A percentile compares a stretch with the other conserved stretches of the same genome.
phyloP scores from a whole-genome alignment of 2,329 filamentous ascomycete species.

The Proliferodiscus dingleyae region DNA sequence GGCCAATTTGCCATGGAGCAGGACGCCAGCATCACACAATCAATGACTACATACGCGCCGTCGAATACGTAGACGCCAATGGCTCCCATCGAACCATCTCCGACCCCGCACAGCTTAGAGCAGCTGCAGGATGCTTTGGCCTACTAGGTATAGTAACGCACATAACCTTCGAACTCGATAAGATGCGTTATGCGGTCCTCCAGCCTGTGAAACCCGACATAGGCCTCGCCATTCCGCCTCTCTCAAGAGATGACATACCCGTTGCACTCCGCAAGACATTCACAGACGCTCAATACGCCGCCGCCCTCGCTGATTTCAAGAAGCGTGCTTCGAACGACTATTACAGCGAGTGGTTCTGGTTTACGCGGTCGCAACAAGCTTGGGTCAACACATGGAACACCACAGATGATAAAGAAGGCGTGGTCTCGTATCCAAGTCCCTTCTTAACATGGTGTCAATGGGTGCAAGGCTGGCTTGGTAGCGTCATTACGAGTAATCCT shows the following conservation, averaged over 20 bases:
- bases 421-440: conserved; percentile 34
- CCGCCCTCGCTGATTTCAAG: conserved; percentile 36
- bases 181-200: conserved; percentile 44
- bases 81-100: conserved; percentile 37
- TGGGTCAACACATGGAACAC: conserved; percentile 45
- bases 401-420: conserved; percentile 29
- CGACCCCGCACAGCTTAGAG: conserved; percentile 35
- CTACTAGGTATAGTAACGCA: conserved; percentile 45
- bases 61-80: conserved; percentile 45
- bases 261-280: conserved; percentile 32
- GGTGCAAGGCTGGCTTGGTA: conserved; percentile 35
- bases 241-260: conserved; percentile 36
- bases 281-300: conserved; percentile 31
- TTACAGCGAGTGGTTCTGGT: conserved; percentile 48
- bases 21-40: conserved; percentile 40
- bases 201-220: conserved; percentile 39
- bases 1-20: conserved; percentile 42
- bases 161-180: conserved; percentile 42
- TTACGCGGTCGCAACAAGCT: conserved; percentile 39
- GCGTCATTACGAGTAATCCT: conserved; percentile 31
- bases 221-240: conserved; percentile 40
- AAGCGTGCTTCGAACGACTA: conserved; percentile 36
- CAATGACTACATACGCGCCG: conserved; percentile 41
- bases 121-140: conserved; percentile 42
- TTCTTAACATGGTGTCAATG: conserved; percentile 28